Conservation (phyloP, 441 rosid species). For the Populus hybrid region DNA sequence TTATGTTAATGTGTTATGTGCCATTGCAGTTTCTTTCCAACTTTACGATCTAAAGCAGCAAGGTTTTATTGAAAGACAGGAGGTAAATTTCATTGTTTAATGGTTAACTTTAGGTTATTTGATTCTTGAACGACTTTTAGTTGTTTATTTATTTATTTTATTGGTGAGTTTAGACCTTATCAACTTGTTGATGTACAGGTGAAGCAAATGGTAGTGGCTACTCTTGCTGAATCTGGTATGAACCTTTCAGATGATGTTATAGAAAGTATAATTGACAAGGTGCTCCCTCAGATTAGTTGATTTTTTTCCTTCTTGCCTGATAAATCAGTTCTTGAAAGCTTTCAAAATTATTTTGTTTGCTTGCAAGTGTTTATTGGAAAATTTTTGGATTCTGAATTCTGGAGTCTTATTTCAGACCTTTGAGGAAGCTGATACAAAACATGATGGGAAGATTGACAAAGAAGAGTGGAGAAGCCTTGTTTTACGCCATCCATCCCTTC, state of each 20-base stretch:
- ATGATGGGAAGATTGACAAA: slow-evolving; percentile 89
- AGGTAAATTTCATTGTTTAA: slow-evolving; percentile 35
- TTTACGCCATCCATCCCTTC: slow-evolving; percentile 76
- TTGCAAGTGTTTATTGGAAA: not conserved
- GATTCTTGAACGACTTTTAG: not conserved
- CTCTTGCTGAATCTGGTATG: slow-evolving; percentile 96
- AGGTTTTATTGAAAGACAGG: slow-evolving; percentile 91
- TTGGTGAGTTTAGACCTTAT: not conserved
- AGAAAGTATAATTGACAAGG: slow-evolving; percentile 94
- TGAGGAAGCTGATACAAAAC: slow-evolving; percentile 96
- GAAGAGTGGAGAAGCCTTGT: slow-evolving; percentile 97
- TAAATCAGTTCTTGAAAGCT: not conserved
- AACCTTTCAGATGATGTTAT: slow-evolving; percentile 86
- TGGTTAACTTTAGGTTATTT: slow-evolving; percentile 1
- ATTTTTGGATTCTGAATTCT: slow-evolving; percentile 4
- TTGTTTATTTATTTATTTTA: not conserved
- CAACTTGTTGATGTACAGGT: slow-evolving; percentile 38
- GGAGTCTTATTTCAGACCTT: slow-evolving; percentile 53
- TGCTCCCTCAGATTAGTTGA: slow-evolving; percentile 17
- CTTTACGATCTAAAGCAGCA: slow-evolving; percentile 93
- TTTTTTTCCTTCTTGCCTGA: not conserved
- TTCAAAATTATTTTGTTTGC: not conserved
- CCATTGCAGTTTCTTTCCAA: slow-evolving; percentile 79
- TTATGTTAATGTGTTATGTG: slow-evolving; percentile 13
- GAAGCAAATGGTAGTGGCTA: slow-evolving; percentile 96